Conservation (phyloP, 2,329 filamentous ascomycete genomes). For the Aspergillus calidoustus region DNA sequence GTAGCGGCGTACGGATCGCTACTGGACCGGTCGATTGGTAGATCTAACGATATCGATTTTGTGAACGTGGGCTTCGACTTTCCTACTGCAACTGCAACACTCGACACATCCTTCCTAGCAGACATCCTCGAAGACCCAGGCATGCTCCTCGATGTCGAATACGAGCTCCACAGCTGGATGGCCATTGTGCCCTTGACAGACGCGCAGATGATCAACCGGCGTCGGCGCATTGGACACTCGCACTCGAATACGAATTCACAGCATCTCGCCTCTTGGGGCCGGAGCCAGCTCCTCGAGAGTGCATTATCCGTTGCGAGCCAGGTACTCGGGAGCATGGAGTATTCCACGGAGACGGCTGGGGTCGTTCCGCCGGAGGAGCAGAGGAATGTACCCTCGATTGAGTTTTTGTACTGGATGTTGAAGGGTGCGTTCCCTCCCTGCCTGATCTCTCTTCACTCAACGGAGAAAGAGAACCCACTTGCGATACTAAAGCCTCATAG, state of each 20-base stretch:
- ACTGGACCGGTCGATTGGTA: background rate
- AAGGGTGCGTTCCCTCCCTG: conserved; percentile 20
- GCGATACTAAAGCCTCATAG: conserved; percentile 5
- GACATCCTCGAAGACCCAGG: background rate
- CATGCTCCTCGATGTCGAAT: background rate
- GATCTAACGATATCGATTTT: no score
- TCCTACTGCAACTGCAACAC: background rate
- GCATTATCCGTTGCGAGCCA: conserved; percentile 19
- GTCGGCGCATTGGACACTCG: conserved; percentile 8
- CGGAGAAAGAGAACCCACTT: no score
- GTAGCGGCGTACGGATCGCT: background rate
- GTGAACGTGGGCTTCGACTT: background rate
- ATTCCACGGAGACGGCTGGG: background rate
- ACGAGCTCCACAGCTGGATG: conserved; percentile 11
- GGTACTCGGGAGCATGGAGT: conserved; percentile 12
- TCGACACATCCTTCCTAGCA: background rate
- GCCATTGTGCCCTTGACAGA: conserved; percentile 21
- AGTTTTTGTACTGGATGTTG: conserved; percentile 29
- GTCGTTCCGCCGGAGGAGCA: background rate
- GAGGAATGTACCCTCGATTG: conserved; percentile 15
- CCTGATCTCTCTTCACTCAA: no score
- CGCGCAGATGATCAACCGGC: conserved; percentile 21
- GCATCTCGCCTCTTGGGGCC: conserved; percentile 16
- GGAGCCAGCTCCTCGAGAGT: conserved; percentile 21
- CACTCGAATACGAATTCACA: background rate